Evolutionary conservation across 805 yeast genomes (phyloP).

Genomic region (Helenozyma rhizophorensis): DNA sequence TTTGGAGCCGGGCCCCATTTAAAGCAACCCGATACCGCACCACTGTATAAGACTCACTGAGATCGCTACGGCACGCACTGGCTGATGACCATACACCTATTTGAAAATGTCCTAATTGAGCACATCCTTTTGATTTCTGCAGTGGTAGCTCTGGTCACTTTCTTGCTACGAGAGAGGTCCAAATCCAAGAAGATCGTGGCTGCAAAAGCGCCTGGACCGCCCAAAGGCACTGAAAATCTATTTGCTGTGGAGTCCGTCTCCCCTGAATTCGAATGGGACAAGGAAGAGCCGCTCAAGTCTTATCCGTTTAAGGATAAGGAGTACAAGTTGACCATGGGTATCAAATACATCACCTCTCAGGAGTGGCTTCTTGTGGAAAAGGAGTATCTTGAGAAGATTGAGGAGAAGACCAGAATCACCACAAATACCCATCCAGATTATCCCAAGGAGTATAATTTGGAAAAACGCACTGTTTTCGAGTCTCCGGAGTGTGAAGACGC

Average conservation of each 20-base stretch:
- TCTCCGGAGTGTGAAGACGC: slow-evolving; percentile 33
- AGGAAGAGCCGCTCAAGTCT: slow-evolving; percentile 12
- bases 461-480: slow-evolving; percentile 26
- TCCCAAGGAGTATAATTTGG: slow-evolving; percentile 21
- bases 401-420: slow-evolving; percentile 25
- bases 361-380: slow-evolving; percentile 41
- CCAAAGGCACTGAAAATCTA: neutral
- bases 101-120: no score
- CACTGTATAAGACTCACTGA: no score
- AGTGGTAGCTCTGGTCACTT: no score
- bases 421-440: slow-evolving; percentile 32
- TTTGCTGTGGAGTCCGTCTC: slow-evolving; percentile 9
- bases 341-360: slow-evolving; percentile 23
- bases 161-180: no score
- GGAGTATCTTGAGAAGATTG: slow-evolving; percentile 23
- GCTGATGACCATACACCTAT: no score
- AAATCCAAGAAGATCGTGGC: no score
- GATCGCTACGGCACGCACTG: no score
- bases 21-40: no score
- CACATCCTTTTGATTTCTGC: no score
- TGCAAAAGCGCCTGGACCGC: no score
- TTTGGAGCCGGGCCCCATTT: no score
- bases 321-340: slow-evolving; percentile 30
- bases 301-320: slow-evolving; percentile 57
- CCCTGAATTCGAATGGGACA: slow-evolving; percentile 11